Conservation (phyloP, 2,329 filamentous ascomycete species). For the Paecilomyces niveus region DNA sequence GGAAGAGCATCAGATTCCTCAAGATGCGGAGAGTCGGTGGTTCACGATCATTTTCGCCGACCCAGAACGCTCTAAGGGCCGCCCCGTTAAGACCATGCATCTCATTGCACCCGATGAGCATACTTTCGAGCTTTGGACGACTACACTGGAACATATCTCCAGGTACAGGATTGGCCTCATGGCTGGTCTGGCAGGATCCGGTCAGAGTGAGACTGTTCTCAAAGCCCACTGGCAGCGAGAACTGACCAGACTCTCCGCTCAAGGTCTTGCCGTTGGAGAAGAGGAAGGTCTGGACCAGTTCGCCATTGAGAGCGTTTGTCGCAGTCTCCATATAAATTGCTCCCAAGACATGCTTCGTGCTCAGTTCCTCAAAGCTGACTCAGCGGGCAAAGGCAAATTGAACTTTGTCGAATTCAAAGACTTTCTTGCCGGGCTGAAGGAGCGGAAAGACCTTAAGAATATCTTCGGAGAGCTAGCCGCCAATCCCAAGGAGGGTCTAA, state of each 20-base stretch:
- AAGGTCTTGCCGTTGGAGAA: constrained; percentile 38
- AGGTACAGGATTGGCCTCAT: constrained; percentile 84
- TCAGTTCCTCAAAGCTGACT: constrained; percentile 68
- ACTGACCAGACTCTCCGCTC: constrained; percentile 61
- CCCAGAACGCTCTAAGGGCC: constrained; percentile 67
- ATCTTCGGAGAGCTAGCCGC: constrained; percentile 61
- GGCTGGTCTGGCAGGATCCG: constrained; percentile 70
- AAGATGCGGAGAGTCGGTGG: constrained; percentile 64
- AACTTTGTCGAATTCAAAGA: constrained; percentile 74
- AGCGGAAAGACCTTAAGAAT: constrained; percentile 69
- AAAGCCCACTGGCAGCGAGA: constrained; percentile 79
- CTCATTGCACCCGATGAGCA: constrained; percentile 70
- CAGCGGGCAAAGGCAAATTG: constrained; percentile 56
- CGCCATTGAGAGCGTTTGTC: constrained; percentile 76
- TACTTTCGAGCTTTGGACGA: constrained; percentile 71
- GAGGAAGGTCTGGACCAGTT: constrained; percentile 68
- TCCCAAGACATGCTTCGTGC: constrained; percentile 64
- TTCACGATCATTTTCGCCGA: constrained; percentile 86
- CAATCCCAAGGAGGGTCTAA: constrained; percentile 58
- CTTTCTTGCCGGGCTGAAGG: constrained; percentile 77
- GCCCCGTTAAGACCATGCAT: constrained; percentile 70
- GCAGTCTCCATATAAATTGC: constrained; percentile 86
- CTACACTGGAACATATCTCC: constrained; percentile 74
- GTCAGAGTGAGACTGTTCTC: constrained; percentile 73
- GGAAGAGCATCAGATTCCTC: constrained; percentile 68